Base-by-base conservation (phyloP, 305 asterid genomes). In the Solanum hybrid region DNA sequence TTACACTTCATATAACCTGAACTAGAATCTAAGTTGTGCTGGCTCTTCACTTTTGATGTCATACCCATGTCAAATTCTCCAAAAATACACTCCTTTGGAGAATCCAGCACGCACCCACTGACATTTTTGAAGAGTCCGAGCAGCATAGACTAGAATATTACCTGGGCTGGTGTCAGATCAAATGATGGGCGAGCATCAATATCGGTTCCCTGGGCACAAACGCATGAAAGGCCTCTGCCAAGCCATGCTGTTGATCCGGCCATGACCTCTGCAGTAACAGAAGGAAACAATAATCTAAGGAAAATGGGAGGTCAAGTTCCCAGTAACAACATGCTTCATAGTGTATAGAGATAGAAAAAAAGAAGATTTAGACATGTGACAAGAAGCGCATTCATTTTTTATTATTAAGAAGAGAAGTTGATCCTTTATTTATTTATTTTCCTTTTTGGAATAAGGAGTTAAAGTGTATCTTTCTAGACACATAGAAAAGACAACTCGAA, bases 191-290 rank as follows among this genome's bases (percentile, higher is more conserved):
- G 97, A 86, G 93, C 93, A 94, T 97, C 99, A 91, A 95, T 93
- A 89, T 96, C 98, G 85, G 95, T 94, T 92, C 97, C 93, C 91
- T 97, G 98, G 93, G 92, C 99, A 92, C 99, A 96, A 88, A 97
- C 99, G 85, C 99, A 97, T 17, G 99, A 97, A 89, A 97, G 96
- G 89, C 99, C 98, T 93, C 95, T 94, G 91, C 99, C 99, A 89
- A 97, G 94, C 99, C 99, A 97, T 38, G 99, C 99, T 90, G 99
- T 98, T 88, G 99, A 96, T 92, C 99, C 99, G 85, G 98, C 98
- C 80, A 94, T 96, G 89, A 94, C 97, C 95, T 94, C 99, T 90
- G 91, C 95, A 93, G 93, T 89, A 91, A 91, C 90, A 92, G 81
- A 94, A 91, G 73, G 92, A 90, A 84, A 90, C n/a, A 20, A 92